phyloP scores from a whole-genome alignment of 2,329 filamentous ascomycete genomes.

The Rhexocercosporidium sp. region DNA sequence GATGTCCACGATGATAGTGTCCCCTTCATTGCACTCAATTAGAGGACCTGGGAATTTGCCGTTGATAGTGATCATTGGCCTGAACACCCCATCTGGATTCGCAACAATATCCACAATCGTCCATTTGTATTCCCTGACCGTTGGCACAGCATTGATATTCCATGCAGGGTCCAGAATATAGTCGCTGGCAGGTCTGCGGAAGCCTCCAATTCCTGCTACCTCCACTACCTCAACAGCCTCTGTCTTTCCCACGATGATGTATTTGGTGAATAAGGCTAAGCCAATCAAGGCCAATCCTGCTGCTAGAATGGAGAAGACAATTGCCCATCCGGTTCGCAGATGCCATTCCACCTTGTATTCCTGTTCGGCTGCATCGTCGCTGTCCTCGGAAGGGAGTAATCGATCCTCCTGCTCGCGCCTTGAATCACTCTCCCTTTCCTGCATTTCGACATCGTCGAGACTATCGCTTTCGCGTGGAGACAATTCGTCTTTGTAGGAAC shows the following conservation, averaged over 20 bases:
- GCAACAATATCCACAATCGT: constrained; percentile 60
- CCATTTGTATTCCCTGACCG: constrained; percentile 64
- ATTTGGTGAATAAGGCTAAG: constrained; percentile 34
- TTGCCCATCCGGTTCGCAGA: constrained; percentile 38
- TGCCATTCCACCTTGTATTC: constrained; percentile 39
- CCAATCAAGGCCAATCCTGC: constrained; percentile 29
- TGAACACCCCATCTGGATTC: constrained; percentile 64
- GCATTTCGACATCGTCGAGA: constrained; percentile 38
- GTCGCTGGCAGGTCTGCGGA: constrained; percentile 48
- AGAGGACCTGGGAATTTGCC: constrained; percentile 75
- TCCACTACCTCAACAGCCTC: constrained; percentile 13
- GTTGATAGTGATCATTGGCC: constrained; percentile 73
- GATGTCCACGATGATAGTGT: constrained; percentile 71
- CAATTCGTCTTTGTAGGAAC: constrained; percentile 28
- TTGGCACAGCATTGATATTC: constrained; percentile 56
- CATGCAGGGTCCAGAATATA: constrained; percentile 64
- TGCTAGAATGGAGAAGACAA: constrained; percentile 33
- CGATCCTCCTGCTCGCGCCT: constrained; percentile 33
- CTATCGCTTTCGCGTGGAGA: constrained; percentile 22
- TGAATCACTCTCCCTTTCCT: constrained; percentile 32
- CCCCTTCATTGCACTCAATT: constrained; percentile 75
- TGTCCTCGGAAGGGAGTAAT: constrained; percentile 32
- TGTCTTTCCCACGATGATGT: constrained; percentile 31
- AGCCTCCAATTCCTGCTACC: constrained; percentile 27
- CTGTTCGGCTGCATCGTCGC: constrained; percentile 22